Conservation (phyloP, 2,329 filamentous ascomycete genomes). For the Rugonectria rugulosa region DNA sequence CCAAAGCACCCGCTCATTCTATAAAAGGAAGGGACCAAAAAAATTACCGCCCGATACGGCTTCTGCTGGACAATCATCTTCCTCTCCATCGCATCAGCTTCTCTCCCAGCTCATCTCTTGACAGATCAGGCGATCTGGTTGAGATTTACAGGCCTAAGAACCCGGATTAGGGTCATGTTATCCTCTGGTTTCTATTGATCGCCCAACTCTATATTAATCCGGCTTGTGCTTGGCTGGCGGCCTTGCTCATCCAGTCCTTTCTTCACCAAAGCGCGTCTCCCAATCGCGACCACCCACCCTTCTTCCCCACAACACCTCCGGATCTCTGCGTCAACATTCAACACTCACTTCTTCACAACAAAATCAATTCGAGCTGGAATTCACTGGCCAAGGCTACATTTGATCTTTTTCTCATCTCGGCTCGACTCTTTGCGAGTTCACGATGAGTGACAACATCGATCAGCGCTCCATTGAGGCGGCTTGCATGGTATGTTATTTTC, state of each 20-base stretch:
- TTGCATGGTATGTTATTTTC: constrained; percentile 29
- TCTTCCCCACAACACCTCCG: constrained; percentile 4
- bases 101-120: too few species aligned
- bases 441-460: constrained; percentile 28
- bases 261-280: background rate
- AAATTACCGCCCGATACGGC: too few species aligned
- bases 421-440: background rate
- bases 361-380: background rate
- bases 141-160: too few species aligned
- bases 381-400: too few species aligned
- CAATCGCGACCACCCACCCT: background rate
- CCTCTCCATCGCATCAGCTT: too few species aligned
- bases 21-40: too few species aligned
- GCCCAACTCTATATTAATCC: too few species aligned
- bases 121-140: too few species aligned
- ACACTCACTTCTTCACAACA: background rate
- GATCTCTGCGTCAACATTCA: background rate
- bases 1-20: too few species aligned
- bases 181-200: too few species aligned
- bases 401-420: background rate
- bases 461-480: constrained; percentile 10
- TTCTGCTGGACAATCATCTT: too few species aligned
- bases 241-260: background rate
- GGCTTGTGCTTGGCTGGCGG: background rate
- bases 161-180: too few species aligned